Conservation (phyloP, 495 filamentous ascomycete genomes). For the Aspergillus avenaceus region DNA sequence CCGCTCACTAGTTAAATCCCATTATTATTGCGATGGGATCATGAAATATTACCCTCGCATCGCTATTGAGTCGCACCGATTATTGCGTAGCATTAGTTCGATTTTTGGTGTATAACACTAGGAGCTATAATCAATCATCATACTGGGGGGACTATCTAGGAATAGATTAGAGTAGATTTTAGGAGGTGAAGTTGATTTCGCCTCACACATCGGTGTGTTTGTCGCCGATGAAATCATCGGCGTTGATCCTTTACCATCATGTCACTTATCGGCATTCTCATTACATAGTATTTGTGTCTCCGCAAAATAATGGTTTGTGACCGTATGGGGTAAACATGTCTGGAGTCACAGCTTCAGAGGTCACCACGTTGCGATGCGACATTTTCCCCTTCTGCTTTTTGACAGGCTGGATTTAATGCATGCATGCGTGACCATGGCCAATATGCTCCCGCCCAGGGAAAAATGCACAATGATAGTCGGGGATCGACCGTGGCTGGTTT, state of each 20-base stretch:
- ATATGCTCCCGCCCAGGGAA: not conserved
- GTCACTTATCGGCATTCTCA: not conserved
- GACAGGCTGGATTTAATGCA: not conserved
- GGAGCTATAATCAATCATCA: not conserved
- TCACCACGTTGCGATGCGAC: conserved; percentile 5
- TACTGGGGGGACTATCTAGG: not conserved
- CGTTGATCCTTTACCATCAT: not conserved
- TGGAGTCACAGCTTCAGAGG: not conserved
- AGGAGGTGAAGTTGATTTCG: not conserved
- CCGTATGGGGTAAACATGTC: too few relatives aligned
- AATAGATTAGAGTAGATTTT: not conserved
- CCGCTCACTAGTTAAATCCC: conserved; percentile 10
- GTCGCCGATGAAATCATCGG: not conserved
- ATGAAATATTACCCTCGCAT: not conserved
- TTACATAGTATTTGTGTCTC: not conserved
- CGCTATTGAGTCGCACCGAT: not conserved
- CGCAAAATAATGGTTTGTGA: too few relatives aligned
- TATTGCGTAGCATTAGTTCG: not conserved
- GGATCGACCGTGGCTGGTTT: not conserved
- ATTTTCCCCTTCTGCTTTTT: conserved; percentile 2
- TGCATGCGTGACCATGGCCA: not conserved
- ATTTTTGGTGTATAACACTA: conserved; percentile 1
- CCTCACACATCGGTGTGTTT: not conserved
- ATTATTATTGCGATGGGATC: conserved; percentile 4
- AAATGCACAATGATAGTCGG: not conserved